Evolutionary conservation across 2,329 filamentous ascomycete species (phyloP), one percentile per base, ranked within the genome.

Genomic region (Fusarium austroafricanum): DNA sequence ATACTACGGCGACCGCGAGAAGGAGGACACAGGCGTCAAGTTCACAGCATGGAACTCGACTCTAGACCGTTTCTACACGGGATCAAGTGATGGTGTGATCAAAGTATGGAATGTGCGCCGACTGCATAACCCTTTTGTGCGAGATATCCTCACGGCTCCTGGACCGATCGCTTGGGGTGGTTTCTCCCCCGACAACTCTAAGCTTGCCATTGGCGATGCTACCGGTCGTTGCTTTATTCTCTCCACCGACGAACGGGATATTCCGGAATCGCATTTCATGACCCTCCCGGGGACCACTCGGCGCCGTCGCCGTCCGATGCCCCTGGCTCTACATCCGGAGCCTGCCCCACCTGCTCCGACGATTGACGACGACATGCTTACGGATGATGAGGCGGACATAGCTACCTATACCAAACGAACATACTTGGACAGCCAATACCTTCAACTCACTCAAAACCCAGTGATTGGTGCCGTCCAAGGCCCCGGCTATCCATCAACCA

Each of bases 81-180:
- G 88, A 2, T 87, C 86, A 0, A 89, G 88, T 2, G 88, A 90
- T 62, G 88, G 88, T 2, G 80, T 85, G 0, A 81, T 90, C 17
- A 89, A 87, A 61, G 86, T 87, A 3, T 90, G 88, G 88, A 87
- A 90, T 64, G 77, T 90, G 10, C 83, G 85, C 11, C 79, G 80
- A 43, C 71, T 49, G 50, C 76, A 67, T 28, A 74, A 78, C 52
- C 84, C 81, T 0, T 81, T 86, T 43, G 79, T 90, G 7, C 82
- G 84, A 21, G 80, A 84, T 50, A 76, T 90, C 1, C 77, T 90
- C 2, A 81, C 85, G 60, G 83, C 84, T 2, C 80, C 85, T 1
- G 87, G 83, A 0, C 85, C 87, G 0, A 84, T 90, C 18, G 86
- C 86, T 0, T 84, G 80, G 58, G 88, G 88, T 1, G 81, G 82